Percentiles rank a stretch among this genome's conserved stretches.
Evolutionary conservation across 805 yeast species (phyloP).

Genomic region (Kurtzmaniella cleridarum): DNA sequence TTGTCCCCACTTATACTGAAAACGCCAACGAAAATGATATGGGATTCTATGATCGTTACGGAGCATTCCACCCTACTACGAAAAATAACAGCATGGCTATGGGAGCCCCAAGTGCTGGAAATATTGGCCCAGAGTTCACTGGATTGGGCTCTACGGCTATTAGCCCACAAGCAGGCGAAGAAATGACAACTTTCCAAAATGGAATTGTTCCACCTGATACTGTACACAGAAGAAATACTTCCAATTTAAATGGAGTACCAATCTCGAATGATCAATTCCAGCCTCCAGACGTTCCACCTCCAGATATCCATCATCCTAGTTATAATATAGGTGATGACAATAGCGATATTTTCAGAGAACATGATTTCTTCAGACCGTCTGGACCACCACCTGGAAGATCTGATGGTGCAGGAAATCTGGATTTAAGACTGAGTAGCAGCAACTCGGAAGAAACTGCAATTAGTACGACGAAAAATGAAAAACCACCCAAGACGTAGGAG

Average conservation of each 20-base stretch:
- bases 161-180: neutral
- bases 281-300: no score
- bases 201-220: constrained; percentile 12
- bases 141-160: neutral
- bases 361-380: constrained; percentile 3
- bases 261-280: constrained; percentile 3
- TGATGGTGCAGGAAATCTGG: constrained; percentile 2
- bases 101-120: neutral
- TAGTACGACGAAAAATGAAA: neutral
- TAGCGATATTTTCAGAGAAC: constrained; percentile 7
- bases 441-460: neutral
- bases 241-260: constrained; percentile 13
- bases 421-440: constrained; percentile 1
- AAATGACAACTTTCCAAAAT: neutral
- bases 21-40: constrained; percentile 66
- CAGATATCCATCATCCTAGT: neutral
- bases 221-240: constrained; percentile 17
- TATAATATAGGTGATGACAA: neutral
- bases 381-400: constrained; percentile 1
- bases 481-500: no score
- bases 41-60: constrained; percentile 69
- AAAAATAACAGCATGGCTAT: constrained; percentile 17
- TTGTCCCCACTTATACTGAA: constrained; percentile 67
- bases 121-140: neutral
- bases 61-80: constrained; percentile 36